Evolutionary conservation across 2,329 filamentous ascomycete genomes (phyloP), one percentile per base, ranked within the genome.

Genomic region (Zasmidium angulare): DNA sequence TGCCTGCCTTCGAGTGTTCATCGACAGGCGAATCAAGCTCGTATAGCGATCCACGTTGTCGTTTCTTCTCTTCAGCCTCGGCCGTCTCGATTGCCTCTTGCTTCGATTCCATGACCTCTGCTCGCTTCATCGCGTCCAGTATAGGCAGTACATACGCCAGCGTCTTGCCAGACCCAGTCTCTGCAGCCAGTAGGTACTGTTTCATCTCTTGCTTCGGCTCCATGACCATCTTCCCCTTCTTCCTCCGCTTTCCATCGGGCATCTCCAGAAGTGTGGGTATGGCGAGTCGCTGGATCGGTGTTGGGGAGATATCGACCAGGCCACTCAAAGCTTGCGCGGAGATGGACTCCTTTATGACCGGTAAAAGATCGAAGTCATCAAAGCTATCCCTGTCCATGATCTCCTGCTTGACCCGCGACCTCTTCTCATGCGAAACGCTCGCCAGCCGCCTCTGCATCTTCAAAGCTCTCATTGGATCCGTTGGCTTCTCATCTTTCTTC

Each of bases 111-210:
- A 72, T 68, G 36, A 62, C 62, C 43, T 68, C 68, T 14, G 70
- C 73, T 50, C 74, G 72, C 77, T 99, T 99, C 68, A 99, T 76
- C 9, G 90, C 89, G 75, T 99, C 87, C 54, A 99, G 81, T 17
- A 88, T 83, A 0, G 95, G 96, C 3, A 97, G 77, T 3, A 98
- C 79, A 72, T 99, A 99, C 9, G 95, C 91, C 62, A 99, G 80
- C 0, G 95, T 99, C 80, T 99, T 99, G 61, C 95, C 95, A 0
- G 95, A 98, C 12, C 95, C 95, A 0, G 95, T 99, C 79, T 99
- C 95, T 11, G 95, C 95, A 2, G 95, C 95, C 52, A 99, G 81
- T 12, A 99, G 82, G 71, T 91, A 97, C 54, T 86, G 81, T 55
- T 86, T 79, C 69, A 84, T 82, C 57, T 63, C 72, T 63, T 51